Conservation (phyloP, 768 basidiomycete genomes). For the Phlebiopsis flavidoalba region DNA sequence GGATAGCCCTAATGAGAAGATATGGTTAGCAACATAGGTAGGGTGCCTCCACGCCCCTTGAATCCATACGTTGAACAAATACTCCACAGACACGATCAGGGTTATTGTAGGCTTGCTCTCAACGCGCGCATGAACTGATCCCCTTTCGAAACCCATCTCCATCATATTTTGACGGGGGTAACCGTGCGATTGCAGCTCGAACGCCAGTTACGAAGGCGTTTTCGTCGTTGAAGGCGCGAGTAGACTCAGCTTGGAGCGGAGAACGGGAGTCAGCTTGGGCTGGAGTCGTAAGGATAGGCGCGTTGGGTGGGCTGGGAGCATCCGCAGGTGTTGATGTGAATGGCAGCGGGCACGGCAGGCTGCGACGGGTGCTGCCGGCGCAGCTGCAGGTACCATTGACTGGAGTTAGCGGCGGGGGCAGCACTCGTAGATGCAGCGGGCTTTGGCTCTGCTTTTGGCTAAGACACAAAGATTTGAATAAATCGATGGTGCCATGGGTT, state of each 20-base stretch:
- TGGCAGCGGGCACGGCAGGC: slow-evolving; percentile 29
- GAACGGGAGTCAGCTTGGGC: slow-evolving; percentile 26
- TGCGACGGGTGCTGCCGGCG: slow-evolving; percentile 29
- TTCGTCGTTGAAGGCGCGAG: slow-evolving; percentile 38
- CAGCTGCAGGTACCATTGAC: slow-evolving; percentile 26
- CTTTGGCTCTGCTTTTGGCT: slow-evolving; percentile 42
- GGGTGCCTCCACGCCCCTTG: background rate
- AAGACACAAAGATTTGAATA: background rate
- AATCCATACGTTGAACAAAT: slow-evolving; percentile 83
- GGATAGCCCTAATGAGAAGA: slow-evolving; percentile 62
- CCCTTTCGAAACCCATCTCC: slow-evolving; percentile 90
- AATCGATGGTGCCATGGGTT: background rate
- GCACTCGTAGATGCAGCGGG: slow-evolving; percentile 34
- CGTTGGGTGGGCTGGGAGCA: slow-evolving; percentile 31
- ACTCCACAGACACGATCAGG: slow-evolving; percentile 98
- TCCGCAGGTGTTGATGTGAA: slow-evolving; percentile 32
- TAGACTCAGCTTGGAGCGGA: slow-evolving; percentile 6
- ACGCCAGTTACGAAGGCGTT: slow-evolving; percentile 72
- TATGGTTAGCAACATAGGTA: background rate
- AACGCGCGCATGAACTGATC: slow-evolving; percentile 83
- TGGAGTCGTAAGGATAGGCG: slow-evolving; percentile 25
- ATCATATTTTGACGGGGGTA: slow-evolving; percentile 76
- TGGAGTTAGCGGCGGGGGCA: slow-evolving; percentile 28
- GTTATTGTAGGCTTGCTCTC: slow-evolving; percentile 94
- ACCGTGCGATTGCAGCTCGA: slow-evolving; percentile 74